Evolutionary conservation across 768 basidiomycete genomes (phyloP).

Genomic region (Lactarius hengduanensis): DNA sequence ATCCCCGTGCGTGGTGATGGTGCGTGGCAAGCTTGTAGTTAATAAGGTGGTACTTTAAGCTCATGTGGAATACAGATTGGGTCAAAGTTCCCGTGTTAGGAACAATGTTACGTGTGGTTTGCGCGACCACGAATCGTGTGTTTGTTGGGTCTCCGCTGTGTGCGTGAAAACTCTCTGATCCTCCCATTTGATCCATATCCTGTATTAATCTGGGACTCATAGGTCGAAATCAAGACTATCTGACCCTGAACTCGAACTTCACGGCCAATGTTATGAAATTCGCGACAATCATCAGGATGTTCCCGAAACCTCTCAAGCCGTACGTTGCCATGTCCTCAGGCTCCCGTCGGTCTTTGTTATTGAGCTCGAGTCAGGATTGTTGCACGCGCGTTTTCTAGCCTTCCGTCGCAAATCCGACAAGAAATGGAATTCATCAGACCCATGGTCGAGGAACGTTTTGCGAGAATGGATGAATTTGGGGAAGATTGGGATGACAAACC

Average conservation of each 20-base stretch:
- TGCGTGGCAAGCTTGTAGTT: not conserved
- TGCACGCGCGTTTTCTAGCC: not conserved
- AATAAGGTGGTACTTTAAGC: not conserved
- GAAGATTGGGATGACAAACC: slow-evolving; percentile 12
- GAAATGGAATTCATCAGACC: slow-evolving; percentile 6
- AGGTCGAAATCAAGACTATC: not conserved
- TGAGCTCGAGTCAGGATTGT: not conserved
- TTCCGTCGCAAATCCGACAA: not conserved
- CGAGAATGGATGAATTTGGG: slow-evolving; percentile 1
- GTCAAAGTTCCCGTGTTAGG: not conserved
- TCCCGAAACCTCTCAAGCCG: not conserved
- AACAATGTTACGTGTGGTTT: not conserved
- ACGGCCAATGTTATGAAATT: not conserved
- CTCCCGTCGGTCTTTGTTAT: not conserved
- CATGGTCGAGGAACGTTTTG: slow-evolving; percentile 7
- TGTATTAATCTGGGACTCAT: not conserved
- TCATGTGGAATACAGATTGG: not conserved
- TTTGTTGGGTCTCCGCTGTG: not conserved
- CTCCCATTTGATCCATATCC: not conserved
- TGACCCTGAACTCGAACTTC: not conserved
- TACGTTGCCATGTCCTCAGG: not conserved
- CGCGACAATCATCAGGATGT: not conserved
- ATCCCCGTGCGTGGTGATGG: not conserved
- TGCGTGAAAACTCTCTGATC: not conserved
- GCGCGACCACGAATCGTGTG: not conserved